Evolutionary conservation across 371 early-diverging fungal species (phyloP).

Genomic region (Gilbertella persicaria): DNA sequence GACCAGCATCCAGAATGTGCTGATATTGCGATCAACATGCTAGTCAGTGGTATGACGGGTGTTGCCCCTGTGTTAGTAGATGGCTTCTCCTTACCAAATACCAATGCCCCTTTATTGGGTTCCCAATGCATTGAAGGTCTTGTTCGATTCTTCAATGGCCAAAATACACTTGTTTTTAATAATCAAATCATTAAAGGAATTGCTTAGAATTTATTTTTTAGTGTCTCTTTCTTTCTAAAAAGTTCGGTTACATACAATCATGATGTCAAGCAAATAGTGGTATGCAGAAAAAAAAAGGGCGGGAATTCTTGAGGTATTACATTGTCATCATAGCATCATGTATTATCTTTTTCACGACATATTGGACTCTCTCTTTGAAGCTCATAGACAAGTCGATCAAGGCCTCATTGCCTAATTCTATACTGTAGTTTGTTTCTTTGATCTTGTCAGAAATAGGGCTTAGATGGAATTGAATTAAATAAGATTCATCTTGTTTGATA

Average conservation of each 20-base stretch:
- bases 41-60: conserved; percentile 28
- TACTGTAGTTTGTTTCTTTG: not conserved
- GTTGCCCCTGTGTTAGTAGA: conserved; percentile 21
- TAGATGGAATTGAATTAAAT: conserved; percentile 25
- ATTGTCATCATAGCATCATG: conserved; percentile 10
- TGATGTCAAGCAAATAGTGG: too few species aligned
- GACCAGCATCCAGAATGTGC: conserved; percentile 27
- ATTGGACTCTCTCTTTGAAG: conserved; percentile 21
- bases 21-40: conserved; percentile 33
- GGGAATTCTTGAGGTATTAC: not conserved
- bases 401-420: not conserved
- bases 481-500: conserved; percentile 8
- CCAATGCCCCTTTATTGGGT: not conserved
- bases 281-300: not conserved
- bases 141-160: conserved; percentile 1
- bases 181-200: conserved; percentile 5
- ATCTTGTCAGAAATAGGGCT: not conserved
- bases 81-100: not conserved
- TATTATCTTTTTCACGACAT: conserved; percentile 13
- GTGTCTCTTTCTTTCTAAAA: too few species aligned
- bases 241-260: too few species aligned
- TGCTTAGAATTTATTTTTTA: too few species aligned
- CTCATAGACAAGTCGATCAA: not conserved
- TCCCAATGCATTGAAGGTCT: conserved; percentile 10
- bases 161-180: conserved; percentile 12